A percentile compares a stretch with the other conserved stretches of the same genome.
Evolutionary conservation across 2,329 filamentous ascomycete genomes (phyloP).

Genomic region (Aspergillus piperis): DNA sequence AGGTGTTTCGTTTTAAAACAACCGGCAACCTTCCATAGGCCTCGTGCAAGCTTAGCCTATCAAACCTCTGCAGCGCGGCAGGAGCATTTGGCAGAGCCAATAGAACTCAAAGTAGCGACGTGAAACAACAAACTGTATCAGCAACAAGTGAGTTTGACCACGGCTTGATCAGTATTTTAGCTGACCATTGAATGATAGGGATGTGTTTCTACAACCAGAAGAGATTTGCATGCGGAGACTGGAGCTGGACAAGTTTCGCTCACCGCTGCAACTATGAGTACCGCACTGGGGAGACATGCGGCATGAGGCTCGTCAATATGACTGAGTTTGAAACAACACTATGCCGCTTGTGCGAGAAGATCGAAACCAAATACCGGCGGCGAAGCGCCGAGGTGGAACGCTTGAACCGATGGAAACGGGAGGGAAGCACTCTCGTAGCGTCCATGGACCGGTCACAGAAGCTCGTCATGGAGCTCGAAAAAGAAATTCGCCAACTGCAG

Average conservation of each 20-base stretch:
- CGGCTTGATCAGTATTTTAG: constrained; percentile 20
- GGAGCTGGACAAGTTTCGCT: constrained; percentile 91
- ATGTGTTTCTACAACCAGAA: constrained; percentile 98
- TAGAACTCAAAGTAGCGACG: constrained; percentile 28
- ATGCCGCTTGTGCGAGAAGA: constrained; percentile 87
- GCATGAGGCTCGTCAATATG: constrained; percentile 82
- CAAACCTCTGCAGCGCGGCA: constrained; percentile 31
- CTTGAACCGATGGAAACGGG: constrained; percentile 73
- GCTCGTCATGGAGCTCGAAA: constrained; percentile 70
- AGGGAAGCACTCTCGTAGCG: constrained; percentile 62
- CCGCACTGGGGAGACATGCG: constrained; percentile 93
- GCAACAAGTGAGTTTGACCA: constrained; percentile 37
- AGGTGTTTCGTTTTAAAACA: constrained; percentile 28
- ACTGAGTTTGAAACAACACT: constrained; percentile 64
- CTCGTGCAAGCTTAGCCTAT: constrained; percentile 36
- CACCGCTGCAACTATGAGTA: constrained; percentile 94
- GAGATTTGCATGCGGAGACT: constrained; percentile 82
- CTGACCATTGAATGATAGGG: constrained; percentile 42
- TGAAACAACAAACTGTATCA: constrained; percentile 38
- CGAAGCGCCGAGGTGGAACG: constrained; percentile 73
- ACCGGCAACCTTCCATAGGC: constrained; percentile 23
- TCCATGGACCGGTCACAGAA: constrained; percentile 68
- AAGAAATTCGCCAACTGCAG: constrained; percentile 67
- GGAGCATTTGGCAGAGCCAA: constrained; percentile 32
- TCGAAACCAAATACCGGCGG: constrained; percentile 78